Evolutionary conservation across 805 yeast genomes (phyloP).

Genomic region (Lipomyces chichibuensis): DNA sequence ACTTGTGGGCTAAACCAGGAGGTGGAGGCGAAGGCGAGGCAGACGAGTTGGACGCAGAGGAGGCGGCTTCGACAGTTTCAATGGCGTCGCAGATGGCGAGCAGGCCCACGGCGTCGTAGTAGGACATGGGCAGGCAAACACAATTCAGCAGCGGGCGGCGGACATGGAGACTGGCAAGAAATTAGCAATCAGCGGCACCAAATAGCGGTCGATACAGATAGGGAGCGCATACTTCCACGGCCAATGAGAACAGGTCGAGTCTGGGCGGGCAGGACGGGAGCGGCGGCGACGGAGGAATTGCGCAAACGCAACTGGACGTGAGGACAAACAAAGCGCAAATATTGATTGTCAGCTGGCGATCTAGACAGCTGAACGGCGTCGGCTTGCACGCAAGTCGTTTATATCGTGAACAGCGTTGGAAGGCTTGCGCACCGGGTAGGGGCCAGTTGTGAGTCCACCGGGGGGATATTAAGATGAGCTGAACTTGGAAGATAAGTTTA

Average conservation of each 20-base stretch:
- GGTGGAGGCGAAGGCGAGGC: conserved; percentile 17
- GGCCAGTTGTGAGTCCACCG: background rate
- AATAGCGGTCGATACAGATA: background rate
- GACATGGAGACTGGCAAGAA: conserved; percentile 9
- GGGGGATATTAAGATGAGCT: background rate
- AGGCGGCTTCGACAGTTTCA: conserved; percentile 45
- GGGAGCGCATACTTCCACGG: conserved; percentile 5
- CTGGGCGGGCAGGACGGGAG: background rate
- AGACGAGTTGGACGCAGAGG: conserved; percentile 36
- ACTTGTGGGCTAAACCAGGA: conserved; percentile 14
- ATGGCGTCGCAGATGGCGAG: conserved; percentile 49
- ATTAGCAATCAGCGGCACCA: conserved; percentile 1
- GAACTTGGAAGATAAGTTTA: background rate
- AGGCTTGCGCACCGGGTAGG: background rate
- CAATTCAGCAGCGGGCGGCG: conserved; percentile 15
- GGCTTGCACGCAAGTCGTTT: background rate
- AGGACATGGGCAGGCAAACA: conserved; percentile 36
- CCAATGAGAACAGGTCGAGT: conserved; percentile 4
- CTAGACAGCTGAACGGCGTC: background rate
- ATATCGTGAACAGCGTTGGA: background rate
- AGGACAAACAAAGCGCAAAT: background rate
- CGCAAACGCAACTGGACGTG: background rate
- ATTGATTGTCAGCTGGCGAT: background rate
- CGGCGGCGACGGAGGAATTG: conserved; percentile 3
- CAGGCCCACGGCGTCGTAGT: conserved; percentile 48